These are phyloP conservation scores for Rhizopogon roseolus DNA, from an alignment of 768 basidiomycete genomes.

Conservation along the genomic window DNA sequence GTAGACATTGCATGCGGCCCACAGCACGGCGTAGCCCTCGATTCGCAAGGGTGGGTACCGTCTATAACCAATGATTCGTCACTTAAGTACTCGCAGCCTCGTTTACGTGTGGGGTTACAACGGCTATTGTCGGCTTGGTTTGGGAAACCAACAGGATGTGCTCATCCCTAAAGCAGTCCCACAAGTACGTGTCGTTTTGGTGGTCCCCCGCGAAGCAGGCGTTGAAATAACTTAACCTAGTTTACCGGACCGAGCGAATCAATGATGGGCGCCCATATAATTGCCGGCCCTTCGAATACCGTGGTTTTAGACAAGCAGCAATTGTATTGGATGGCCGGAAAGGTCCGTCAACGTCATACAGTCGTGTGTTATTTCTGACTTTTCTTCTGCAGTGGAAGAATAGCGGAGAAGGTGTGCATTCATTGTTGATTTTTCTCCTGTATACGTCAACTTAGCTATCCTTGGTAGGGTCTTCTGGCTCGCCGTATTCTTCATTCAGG, in stretches of 20 bases:
- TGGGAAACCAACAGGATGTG: slow-evolving; percentile 79
- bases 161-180: slow-evolving; percentile 82
- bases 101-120: slow-evolving; percentile 89
- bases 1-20: slow-evolving; percentile 80
- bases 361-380: background rate
- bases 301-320: slow-evolving; percentile 77
- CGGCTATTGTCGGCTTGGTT: slow-evolving; percentile 86
- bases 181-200: slow-evolving; percentile 40
- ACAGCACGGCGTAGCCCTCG: slow-evolving; percentile 83
- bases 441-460: slow-evolving; percentile 4
- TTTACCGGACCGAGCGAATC: slow-evolving; percentile 69
- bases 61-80: background rate
- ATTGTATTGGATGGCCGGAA: slow-evolving; percentile 88
- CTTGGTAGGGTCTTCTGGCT: slow-evolving; percentile 77
- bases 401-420: slow-evolving; percentile 75
- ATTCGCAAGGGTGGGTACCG: slow-evolving; percentile 58
- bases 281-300: slow-evolving; percentile 81
- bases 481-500: slow-evolving; percentile 84
- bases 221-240: slow-evolving; percentile 27
- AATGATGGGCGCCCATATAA: slow-evolving; percentile 57
- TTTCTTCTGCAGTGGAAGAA: slow-evolving; percentile 74
- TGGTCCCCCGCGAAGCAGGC: background rate
- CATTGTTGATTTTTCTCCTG: background rate
- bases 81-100: slow-evolving; percentile 34
- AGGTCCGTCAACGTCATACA: slow-evolving; percentile 33